Evolutionary conservation across 2,329 filamentous ascomycete species (phyloP), one percentile per base, ranked within the genome.

Genomic region (Ilyonectria destructans): DNA sequence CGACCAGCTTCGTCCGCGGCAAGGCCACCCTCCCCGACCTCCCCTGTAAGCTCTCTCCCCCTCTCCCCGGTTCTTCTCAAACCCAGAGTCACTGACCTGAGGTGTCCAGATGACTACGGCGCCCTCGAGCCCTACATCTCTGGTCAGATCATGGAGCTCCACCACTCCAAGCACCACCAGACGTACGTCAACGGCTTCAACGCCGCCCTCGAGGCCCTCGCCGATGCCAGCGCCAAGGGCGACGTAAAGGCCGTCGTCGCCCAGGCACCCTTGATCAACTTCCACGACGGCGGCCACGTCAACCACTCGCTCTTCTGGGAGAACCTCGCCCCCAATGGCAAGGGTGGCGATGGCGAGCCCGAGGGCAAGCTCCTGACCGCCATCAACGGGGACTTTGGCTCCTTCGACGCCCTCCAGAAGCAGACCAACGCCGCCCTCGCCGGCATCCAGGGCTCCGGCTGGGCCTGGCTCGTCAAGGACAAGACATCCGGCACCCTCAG

Each of bases 21-120:
- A 98, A 98, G 87, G 96, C 93, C 59, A 97, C 95, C 48, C 92
- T 99, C 48, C 96, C 96, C 71, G 95, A 98, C 79, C 91, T 98
- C n/a, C 75, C 84, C 29, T 89, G 87, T 88, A 77, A 77, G 85
- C 58, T 21, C 43, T 21, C 23, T 37, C 15, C 35, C 35, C 23
- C 46, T 37, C 35, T n/a, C n/a, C 26, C 19, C 37, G 19, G 23
- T 26, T 26, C 23, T 26, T 26, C 23, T 26, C 12, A 21, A 6
- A 29, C 21, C 15, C 17, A 26, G 26, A 33, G 10, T 54, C 33
- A 35, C 31, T 23, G n/a, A 66, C 55, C 52, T 26, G 51, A 54
- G 10, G 60, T 55, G 17, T 45, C 37, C 73, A 97, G 96, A 98
- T 81, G 96, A 98, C 88, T 99, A 98, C 83, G 94, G 92, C 80